A percentile compares a stretch with the other conserved stretches of the same genome.
phyloP scores from a whole-genome alignment of 257 asterid genomes.

The Solanum lycopersicoides region DNA sequence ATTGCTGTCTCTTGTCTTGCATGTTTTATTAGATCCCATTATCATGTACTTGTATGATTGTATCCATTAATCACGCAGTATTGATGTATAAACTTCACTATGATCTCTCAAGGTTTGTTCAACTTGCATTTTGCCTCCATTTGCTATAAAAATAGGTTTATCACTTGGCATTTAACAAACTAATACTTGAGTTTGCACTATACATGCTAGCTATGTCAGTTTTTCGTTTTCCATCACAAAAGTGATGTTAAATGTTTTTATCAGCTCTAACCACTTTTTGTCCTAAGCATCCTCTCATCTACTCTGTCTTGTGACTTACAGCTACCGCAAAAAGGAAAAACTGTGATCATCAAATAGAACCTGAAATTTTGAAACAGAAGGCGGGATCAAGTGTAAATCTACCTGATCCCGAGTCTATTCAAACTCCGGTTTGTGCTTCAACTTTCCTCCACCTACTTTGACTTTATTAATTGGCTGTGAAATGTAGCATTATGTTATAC shows the following conservation, averaged over 20 bases:
- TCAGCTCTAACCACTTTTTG: neutral
- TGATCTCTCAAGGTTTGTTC: neutral
- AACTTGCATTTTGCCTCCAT: neutral
- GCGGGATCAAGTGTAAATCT: constrained; percentile 14
- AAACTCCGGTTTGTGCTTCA: constrained; percentile 21
- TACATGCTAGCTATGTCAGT: neutral
- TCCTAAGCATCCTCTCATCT: neutral
- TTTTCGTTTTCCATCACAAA: neutral
- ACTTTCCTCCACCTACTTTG: neutral
- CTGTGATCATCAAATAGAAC: constrained; percentile 23
- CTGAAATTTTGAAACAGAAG: constrained; percentile 32
- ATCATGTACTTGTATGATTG: neutral
- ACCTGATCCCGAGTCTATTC: constrained; percentile 5
- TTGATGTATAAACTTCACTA: neutral
- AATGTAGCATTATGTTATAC: neutral
- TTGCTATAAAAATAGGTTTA: neutral
- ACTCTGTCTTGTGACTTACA: constrained; percentile 18
- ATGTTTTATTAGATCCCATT: neutral
- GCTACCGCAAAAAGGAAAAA: constrained; percentile 41
- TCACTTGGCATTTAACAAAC: neutral
- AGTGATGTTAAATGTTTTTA: neutral
- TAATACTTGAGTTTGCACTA: neutral
- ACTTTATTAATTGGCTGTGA: neutral
- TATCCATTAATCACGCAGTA: neutral
- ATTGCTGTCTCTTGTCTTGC: neutral